Base-by-base conservation (phyloP, 169 alveolate genomes). In the Fabrea salina region DNA sequence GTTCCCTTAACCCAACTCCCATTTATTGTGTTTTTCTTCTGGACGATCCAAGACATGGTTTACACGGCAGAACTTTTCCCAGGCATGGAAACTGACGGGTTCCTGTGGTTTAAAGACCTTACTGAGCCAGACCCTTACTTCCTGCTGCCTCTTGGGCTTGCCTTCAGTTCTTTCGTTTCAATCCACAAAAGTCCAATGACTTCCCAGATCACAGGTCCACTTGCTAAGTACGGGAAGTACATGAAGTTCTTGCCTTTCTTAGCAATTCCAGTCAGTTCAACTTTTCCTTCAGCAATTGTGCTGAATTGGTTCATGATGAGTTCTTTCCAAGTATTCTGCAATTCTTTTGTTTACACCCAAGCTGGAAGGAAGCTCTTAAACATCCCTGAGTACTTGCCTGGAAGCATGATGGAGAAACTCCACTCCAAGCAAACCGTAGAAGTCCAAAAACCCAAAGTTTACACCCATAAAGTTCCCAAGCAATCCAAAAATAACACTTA, bases 71-170 rank as follows among this genome's bases (percentile, higher is more conserved):
- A 91, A 41, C 37, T 44, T 19, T 59, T 57, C 53, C 88, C 91
- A 22, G 77, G 80, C 43, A 72, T 91, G 22, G 72, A 53, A 27
- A 88, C 89, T 51, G 90, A 88, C 37, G 95, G 95, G 51, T 82
- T 88, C 66, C 75, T 91, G 33, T 91, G 95, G 93, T 91, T 91
- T 49, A 70, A 86, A 71, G 90, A 91, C 82, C 80, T 91, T n/a
- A 58, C 89, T 22, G 88, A 86, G n/a, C 83, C 91, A 37, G 95
- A 91, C 77, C 95, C 93, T 40, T 88, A 83, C 53, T 86, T 83
- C 30, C 75, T 86, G 37, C 68, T 91, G 13, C 95, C 95, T 1
- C 19, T 85, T 1, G 53, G 83, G 16, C 85, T 90, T 33, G 92
- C 92, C n/a, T 5, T 76, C 2, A 44, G 83, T 19, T 77, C 88